Evolutionary conservation across 495 filamentous ascomycete genomes (phyloP), one percentile per base, ranked within the genome.

Genomic region (Penicillium cosmopolitanum): DNA sequence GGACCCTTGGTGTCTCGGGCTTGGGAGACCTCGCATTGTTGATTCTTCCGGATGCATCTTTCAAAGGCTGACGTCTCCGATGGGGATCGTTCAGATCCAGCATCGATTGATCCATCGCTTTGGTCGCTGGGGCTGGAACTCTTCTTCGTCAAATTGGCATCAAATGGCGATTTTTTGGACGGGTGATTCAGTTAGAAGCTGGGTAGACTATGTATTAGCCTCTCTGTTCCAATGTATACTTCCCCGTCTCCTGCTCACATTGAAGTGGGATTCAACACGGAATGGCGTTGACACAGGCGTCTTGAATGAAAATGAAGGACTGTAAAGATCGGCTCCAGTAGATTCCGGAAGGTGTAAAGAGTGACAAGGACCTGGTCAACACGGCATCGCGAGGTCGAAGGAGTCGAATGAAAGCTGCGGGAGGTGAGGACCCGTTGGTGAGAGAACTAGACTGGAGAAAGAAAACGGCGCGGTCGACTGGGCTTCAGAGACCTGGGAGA

Each of bases 1-100:
- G 56, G 6, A 66, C 35, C 55, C 58, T 54, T 5, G 62, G 65
- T 5, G 70, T 66, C 16, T 71, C 68, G 10, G 57, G 61, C 15
- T 65, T 68, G 15, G 70, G 62, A 4, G 65, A 70, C 53, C 51
- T 63, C 44, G 62, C 62, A 50, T 82, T 76, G 66, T 82, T 84
- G 18, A 76, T 64, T 63, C 77, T 68, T 52, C 73, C 74, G 5
- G 78, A 77, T 9, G 76, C 77, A 62, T 86, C 84, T 35, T 66
- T 69, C 25, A 86, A 69, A 7, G 83, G 82, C 44, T 80, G 69
- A 48, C 80, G 80, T 55, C 73, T 72, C 13, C 63, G 66, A 51
- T 64, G 59, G 42, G 66, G 51, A 56, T 66, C 62, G 33, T 55
- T 58, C 16, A 55, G 33, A 28, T 69, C 65, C 53, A 53, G 44